Evolutionary conservation across 495 filamentous ascomycete genomes (phyloP), one percentile per base, ranked within the genome.

Genomic region (Aspergillus ostianus): DNA sequence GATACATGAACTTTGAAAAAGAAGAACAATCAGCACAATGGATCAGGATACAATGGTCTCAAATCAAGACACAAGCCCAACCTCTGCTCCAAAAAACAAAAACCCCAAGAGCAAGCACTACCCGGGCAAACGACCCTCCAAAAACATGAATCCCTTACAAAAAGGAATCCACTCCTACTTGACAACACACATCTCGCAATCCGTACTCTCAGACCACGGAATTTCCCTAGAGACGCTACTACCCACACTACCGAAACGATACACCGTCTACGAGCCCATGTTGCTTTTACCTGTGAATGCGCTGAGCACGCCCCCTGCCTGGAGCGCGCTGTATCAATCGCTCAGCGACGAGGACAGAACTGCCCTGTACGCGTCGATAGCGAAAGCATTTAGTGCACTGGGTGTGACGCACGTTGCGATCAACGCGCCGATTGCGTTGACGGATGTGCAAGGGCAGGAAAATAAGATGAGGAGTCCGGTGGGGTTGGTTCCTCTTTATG

Each of bases 401-500:
- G 66, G 70, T 30, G 74, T 87, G 7, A 90, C 88, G 0, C 88
- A 92, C 64, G 75, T 93, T 10, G 90, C 90, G 15, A 73, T 90
- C 47, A 93, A 91, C 66, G 83, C 85, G 36, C 87, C 87, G 0
- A 92, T 95, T 23, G n/a, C 70, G 63, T 54, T 59, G 19, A 65
- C 53, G 17, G 63, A 68, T 53, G 21, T 59, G 5, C 64, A 61
- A 20, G 64, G 67, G 1, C 60, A 69, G 10, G 79, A 86, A 61
- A 93, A 93, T 67, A 70, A 85, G 23, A 80, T 91, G 55, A 82
- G 91, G 21, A 85, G 84, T 55, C 90, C 91, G 0, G 78, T 73
- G 5, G 77, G 81, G 1, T 74, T 93, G 0, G 73, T 77, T 15
- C 83, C 85, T 15, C 72, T 93, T 0, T 73, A 87, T 65, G 90